Evolutionary conservation across 176 grass and related monocot genomes (phyloP), one percentile per base, ranked within the genome.

Genomic region (Musa troglodytarum): DNA sequence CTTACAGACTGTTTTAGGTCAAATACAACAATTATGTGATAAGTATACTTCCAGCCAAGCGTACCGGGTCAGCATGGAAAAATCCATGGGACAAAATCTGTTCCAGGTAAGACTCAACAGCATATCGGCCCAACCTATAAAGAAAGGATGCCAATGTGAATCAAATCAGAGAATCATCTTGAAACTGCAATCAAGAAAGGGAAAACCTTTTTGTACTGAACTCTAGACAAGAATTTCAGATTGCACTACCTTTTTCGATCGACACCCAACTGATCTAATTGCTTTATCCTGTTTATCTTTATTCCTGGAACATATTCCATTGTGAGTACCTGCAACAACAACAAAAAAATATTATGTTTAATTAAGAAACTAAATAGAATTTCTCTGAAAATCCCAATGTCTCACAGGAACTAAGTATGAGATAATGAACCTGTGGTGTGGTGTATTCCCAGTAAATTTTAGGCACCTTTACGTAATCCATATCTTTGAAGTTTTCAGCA

Each of bases 261-360:
- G 53, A 98, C 75, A 72, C 95, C 95, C 87, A 98, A 86, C 56
- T 91, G 85, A 87, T 98, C 95, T 79, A 98, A 82, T 74, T 98
- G 95, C 69, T 93, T 89, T 87, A 94, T 98, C 83, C 95, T 92
- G 79, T 98, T 98, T 86, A 98, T 98, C 85, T 98, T 98, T 63
- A 98, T 98, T 78, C 95, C 95, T 81, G 95, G 95, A 73, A 98
- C 90, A 71, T 94, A 98, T 71, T 98, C 95, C 95, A 98, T 98
- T 67, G 90, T 98, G 75, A 98, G 85, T 68, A 98, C 95, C 95
- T 98, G 88, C 54, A 85, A 71, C 16, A 79, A 43, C 34, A 29
- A 29, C n/a, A 59, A 73, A 28, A 10, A 55, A 63, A 52, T n/a
- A 77, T 65, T 19, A 4, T 10, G 8, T 66, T 23, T 70, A 50